These are phyloP conservation scores for Pichia sp. DNA, from an alignment of 1,139 yeast genomes.

Conservation along the genomic window DNA sequence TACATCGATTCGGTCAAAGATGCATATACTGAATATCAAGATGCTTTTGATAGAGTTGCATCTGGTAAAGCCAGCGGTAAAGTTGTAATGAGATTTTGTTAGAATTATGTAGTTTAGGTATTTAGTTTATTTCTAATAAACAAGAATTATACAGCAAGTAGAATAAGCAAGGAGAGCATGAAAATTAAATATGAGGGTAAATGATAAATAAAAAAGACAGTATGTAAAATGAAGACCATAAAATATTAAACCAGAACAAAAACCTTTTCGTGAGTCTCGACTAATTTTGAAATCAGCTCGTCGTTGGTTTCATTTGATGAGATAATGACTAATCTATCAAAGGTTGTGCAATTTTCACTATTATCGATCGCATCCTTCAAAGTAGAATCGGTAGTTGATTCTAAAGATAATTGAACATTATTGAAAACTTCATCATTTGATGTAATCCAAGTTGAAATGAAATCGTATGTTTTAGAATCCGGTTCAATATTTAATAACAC, in stretches of 20 bases:
- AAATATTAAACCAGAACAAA: slow-evolving; percentile 22
- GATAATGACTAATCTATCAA: slow-evolving; percentile 26
- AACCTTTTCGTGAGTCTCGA: slow-evolving; percentile 25
- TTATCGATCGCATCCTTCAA: slow-evolving; percentile 13
- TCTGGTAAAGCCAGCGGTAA: slow-evolving; percentile 61
- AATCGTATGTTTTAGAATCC: slow-evolving; percentile 14
- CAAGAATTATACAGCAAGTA: no score
- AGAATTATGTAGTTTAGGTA: no score
- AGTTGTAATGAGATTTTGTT: slow-evolving; percentile 37
- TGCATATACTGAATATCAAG: slow-evolving; percentile 44
- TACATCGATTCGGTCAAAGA: slow-evolving; percentile 52
- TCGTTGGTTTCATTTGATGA: slow-evolving; percentile 15
- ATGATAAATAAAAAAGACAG: no score
- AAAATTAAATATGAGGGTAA: no score
- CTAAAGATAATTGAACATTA: slow-evolving; percentile 5
- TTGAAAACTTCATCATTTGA: slow-evolving; percentile 2
- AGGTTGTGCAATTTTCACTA: slow-evolving; percentile 6
- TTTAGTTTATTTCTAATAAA: neutral
- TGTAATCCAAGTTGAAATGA: slow-evolving; percentile 9
- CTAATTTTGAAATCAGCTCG: slow-evolving; percentile 20
- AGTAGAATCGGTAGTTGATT: neutral
- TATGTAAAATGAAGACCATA: no score
- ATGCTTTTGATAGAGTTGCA: slow-evolving; percentile 48
- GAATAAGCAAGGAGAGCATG: no score
- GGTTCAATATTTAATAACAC: slow-evolving; percentile 16